Evolutionary conservation across 306 rosid species (phyloP), one percentile per base, ranked within the genome.

Genomic region (Arachis stenosperma): DNA sequence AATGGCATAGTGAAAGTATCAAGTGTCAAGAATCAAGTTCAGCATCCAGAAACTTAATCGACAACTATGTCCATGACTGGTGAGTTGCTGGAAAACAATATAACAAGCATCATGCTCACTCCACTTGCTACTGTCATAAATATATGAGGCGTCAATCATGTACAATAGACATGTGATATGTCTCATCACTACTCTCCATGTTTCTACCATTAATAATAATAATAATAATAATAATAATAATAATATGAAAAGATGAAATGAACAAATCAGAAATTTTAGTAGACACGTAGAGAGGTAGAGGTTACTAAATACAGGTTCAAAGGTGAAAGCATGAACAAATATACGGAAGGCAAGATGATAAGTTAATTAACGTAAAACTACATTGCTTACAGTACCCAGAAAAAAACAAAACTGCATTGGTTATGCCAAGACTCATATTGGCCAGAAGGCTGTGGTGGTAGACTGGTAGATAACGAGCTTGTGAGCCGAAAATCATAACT

Each of bases 1-100:
- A 65, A 81, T 27, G 47, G 61, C 22, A 65, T 9, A 37, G 47
- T 55, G n/a, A 66, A 61, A 77, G 73, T 43, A 70, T 50, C 61
- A 17, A 36, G 30, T 47, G 54, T 27, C 66, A 30, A 15, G 22
- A 68, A 58, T 65, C 67, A 53, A 58, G 30, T 74, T 74, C 74
- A 15, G 51, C 42, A 70, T 56, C 42, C 36, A 61, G 51, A 61
- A 71, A 47, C 30, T 42, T 37, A 41, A 69, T 47, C 58, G 65
- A 52, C 14, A 81, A 42, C 73, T 63, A 56, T 44, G 46, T 36
- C 48, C 29, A 12, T 70, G 81, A 42, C 36, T 76, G 56, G 54
- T 3, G 22, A 52, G 55, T 36, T 53, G 61, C 37, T 17, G 67
- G 58, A 71, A 60, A 50, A 70, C 37, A 74, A 76, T 17, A 17